These are phyloP conservation scores for Zygosaccharomyces gambellarensis DNA, from an alignment of 805 yeast genomes.

Conservation along the genomic window DNA sequence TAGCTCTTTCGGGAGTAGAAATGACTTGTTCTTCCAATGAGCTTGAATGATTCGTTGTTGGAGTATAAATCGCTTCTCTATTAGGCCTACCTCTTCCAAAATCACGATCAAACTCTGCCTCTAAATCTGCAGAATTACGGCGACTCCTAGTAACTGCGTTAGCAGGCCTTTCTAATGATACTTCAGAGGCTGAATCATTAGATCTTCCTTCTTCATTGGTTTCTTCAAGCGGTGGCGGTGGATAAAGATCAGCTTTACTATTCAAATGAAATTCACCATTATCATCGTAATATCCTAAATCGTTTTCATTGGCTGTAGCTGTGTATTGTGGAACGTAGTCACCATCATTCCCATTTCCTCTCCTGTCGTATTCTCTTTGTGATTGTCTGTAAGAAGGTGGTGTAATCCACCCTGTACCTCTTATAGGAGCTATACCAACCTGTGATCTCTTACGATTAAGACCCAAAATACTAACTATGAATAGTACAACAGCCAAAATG, in stretches of 20 bases:
- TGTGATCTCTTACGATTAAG: slow-evolving; percentile 46
- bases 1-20: slow-evolving; percentile 13
- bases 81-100: slow-evolving; percentile 16
- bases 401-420: slow-evolving; percentile 81
- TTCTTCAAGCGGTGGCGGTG: slow-evolving; percentile 41
- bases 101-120: slow-evolving; percentile 12
- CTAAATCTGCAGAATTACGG: slow-evolving; percentile 8
- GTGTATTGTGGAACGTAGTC: slow-evolving; percentile 68
- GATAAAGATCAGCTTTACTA: slow-evolving; percentile 29
- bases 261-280: slow-evolving; percentile 48
- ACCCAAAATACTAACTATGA: slow-evolving; percentile 13
- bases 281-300: slow-evolving; percentile 72
- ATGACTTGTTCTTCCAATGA: slow-evolving; percentile 8
- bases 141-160: slow-evolving; percentile 16
- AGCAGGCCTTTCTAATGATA: slow-evolving; percentile 24
- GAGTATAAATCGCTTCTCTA: slow-evolving; percentile 2
- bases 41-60: not conserved
- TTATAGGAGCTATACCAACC: slow-evolving; percentile 50
- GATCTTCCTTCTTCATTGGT: not conserved
- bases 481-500: slow-evolving; percentile 12
- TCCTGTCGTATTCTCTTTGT: slow-evolving; percentile 47
- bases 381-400: slow-evolving; percentile 75
- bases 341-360: slow-evolving; percentile 29
- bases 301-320: slow-evolving; percentile 60
- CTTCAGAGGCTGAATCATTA: slow-evolving; percentile 52